Percentiles rank a stretch among this genome's conserved stretches.
Conservation (phyloP, 257 asterid genomes). For the Solanum tarijense region DNA sequence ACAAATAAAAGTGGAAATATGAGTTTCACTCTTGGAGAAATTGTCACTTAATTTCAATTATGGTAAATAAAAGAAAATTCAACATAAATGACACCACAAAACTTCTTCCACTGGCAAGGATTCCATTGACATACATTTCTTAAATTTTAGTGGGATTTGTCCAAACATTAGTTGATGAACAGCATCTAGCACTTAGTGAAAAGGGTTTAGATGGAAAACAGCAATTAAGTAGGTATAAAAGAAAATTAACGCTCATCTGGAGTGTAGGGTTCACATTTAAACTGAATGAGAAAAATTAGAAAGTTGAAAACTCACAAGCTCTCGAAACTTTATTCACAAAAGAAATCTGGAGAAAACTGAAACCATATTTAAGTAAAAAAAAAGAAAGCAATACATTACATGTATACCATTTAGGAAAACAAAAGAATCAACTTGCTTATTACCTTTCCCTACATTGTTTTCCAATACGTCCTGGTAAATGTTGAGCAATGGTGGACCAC, state of each 20-base stretch:
- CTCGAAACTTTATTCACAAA: neutral
- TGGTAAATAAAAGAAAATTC: neutral
- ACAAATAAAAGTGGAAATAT: neutral
- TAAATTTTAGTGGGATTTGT: neutral
- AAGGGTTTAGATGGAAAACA: neutral
- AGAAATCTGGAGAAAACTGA: neutral
- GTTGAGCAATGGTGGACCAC: slow-evolving; percentile 94
- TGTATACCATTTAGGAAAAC: neutral
- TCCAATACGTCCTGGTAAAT: slow-evolving; percentile 97
- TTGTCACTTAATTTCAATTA: neutral
- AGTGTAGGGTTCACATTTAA: neutral
- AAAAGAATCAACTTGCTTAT: slow-evolving; percentile 11
- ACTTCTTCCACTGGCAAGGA: neutral
- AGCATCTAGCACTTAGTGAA: neutral
- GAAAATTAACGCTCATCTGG: neutral
- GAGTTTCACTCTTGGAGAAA: neutral
- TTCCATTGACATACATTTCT: neutral
- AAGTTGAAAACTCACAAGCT: neutral
- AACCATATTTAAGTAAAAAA: neutral
- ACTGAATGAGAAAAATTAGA: neutral
- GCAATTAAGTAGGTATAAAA: neutral
- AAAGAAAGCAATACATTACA: neutral
- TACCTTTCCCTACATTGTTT: slow-evolving; percentile 97
- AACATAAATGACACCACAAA: neutral
- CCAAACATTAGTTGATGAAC: neutral